These are phyloP conservation scores for Pascua sp. DNA, from an alignment of 1,284 basidiomycete genomes.

Conservation along the genomic window DNA sequence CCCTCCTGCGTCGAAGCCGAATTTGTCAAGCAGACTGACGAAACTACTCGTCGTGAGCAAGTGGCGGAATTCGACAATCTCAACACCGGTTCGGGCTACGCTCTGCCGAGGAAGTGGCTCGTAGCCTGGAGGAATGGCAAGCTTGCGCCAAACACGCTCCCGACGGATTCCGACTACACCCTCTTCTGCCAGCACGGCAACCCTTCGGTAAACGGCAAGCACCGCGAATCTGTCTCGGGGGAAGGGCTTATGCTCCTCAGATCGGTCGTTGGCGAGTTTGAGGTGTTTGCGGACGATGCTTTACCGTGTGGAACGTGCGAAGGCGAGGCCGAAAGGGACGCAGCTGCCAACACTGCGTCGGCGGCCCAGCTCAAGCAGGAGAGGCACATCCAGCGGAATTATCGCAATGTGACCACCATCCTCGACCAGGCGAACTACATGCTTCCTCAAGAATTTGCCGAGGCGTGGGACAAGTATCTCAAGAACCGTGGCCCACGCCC, in stretches of 20 bases:
- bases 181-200: slow-evolving; percentile 36
- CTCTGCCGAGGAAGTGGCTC: slow-evolving; percentile 30
- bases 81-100: slow-evolving; percentile 18
- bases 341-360: slow-evolving; percentile 2
- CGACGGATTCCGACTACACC: slow-evolving; percentile 21
- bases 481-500: slow-evolving; percentile 7
- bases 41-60: slow-evolving; percentile 7
- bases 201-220: slow-evolving; percentile 9
- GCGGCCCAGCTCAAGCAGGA: slow-evolving; percentile 6
- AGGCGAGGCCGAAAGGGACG: not conserved
- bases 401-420: slow-evolving; percentile 4
- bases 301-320: slow-evolving; percentile 21
- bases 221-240: slow-evolving; percentile 8
- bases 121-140: slow-evolving; percentile 23
- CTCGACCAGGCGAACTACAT: slow-evolving; percentile 26
- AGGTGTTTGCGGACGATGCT: slow-evolving; percentile 7
- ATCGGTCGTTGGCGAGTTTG: slow-evolving; percentile 32
- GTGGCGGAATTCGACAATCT: slow-evolving; percentile 24
- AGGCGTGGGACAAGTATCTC: slow-evolving; percentile 24
- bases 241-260: slow-evolving; percentile 15
- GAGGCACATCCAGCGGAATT: slow-evolving; percentile 2
- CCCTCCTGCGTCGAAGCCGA: slow-evolving; percentile 22
- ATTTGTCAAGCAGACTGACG: slow-evolving; percentile 5
- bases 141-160: slow-evolving; percentile 6
- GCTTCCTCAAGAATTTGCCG: slow-evolving; percentile 23